Conservation (phyloP, 2,329 filamentous ascomycete species). For the Neopestalotiopsis rosae region DNA sequence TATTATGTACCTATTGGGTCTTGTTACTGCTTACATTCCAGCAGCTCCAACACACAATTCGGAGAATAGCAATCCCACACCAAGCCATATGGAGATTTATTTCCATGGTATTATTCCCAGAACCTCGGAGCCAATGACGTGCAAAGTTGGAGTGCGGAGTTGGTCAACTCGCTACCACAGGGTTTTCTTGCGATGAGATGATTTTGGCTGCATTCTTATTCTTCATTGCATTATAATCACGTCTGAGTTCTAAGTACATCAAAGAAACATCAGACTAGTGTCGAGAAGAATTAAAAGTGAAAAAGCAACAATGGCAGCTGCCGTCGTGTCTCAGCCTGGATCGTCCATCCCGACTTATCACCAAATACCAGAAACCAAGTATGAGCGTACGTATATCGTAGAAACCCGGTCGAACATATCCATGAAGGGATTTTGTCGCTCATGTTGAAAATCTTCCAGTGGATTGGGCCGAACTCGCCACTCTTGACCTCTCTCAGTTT, state of each 20-base stretch:
- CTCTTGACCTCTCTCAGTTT: conserved; percentile 60
- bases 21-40: background rate
- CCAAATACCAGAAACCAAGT: conserved; percentile 40
- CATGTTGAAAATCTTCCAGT: conserved; percentile 26
- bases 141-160: background rate
- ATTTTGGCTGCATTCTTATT: background rate
- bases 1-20: background rate
- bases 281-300: background rate
- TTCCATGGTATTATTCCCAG: conserved; percentile 4
- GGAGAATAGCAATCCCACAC: background rate
- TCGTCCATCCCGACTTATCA: conserved; percentile 35
- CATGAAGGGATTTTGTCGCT: background rate
- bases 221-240: background rate
- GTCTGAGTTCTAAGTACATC: background rate
- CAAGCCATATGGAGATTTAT: conserved; percentile 10
- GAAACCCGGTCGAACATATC: background rate
- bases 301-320: conserved; percentile 24
- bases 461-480: conserved; percentile 62
- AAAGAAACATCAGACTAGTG: background rate
- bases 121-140: background rate
- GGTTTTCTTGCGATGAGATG: background rate
- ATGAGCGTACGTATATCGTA: conserved; percentile 33
- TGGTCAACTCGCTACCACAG: background rate
- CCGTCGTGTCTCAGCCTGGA: conserved; percentile 22
- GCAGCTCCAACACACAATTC: background rate